Conservation (phyloP, 768 basidiomycete genomes). For the Trametes meyenii region DNA sequence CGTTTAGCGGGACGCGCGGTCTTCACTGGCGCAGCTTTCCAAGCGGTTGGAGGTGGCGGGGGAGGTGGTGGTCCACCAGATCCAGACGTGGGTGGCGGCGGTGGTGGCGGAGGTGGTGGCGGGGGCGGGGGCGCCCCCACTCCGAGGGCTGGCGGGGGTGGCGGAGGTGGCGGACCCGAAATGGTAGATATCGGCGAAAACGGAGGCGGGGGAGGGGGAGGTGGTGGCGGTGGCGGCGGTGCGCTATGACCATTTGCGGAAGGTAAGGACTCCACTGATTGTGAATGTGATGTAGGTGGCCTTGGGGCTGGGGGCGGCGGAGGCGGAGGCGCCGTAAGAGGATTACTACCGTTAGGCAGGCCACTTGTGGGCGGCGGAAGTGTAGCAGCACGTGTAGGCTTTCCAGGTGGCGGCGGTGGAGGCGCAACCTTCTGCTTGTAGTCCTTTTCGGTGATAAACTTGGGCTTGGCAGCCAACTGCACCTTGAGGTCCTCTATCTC, state of each 20-base stretch:
- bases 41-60: constrained; percentile 38
- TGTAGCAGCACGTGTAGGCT: constrained; percentile 35
- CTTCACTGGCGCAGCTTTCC: constrained; percentile 23
- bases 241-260: constrained; percentile 7
- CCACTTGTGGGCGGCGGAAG: constrained; percentile 6
- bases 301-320: constrained; percentile 1
- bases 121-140: constrained; percentile 26
- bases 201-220: constrained; percentile 23
- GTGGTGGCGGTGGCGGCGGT: constrained; percentile 36
- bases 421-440: constrained; percentile 70
- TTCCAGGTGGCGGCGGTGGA: constrained; percentile 58
- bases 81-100: constrained; percentile 27
- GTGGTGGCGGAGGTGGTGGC: constrained; percentile 23
- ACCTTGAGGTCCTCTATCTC: constrained; percentile 55
- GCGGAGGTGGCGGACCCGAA: constrained; percentile 38
- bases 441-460: constrained; percentile 62
- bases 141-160: constrained; percentile 30
- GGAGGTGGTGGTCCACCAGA: constrained; percentile 42
- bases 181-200: constrained; percentile 19
- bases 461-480: constrained; percentile 52
- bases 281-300: constrained; percentile 1
- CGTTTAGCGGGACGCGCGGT: constrained; percentile 52
- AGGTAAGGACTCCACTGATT: background rate
- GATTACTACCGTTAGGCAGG: constrained; percentile 4
- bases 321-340: background rate